Evolutionary conservation across 225 moss, liverwort and hornwort genomes (phyloP).

Genomic region (Pseudoscleropodium purum): DNA sequence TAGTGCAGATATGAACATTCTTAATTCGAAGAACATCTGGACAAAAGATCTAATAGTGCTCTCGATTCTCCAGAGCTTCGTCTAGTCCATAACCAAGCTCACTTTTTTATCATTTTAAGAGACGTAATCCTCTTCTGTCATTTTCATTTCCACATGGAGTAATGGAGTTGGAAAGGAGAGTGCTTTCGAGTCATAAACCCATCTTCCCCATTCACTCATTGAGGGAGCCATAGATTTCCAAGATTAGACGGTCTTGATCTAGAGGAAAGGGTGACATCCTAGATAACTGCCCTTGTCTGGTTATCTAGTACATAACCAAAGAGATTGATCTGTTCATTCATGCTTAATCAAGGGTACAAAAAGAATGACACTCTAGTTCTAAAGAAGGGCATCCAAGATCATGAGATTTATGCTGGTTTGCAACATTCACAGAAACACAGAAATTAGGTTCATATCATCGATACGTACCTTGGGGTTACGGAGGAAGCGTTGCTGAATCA

Average conservation of each 20-base stretch:
- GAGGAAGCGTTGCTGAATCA: slow-evolving; percentile 24
- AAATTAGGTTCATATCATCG: neutral
- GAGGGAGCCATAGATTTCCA: neutral
- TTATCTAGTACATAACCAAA: neutral
- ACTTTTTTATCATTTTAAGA: neutral
- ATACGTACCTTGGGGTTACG: slow-evolving; percentile 11
- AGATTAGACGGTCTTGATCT: neutral
- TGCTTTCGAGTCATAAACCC: neutral
- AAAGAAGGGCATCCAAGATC: neutral
- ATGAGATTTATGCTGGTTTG: neutral
- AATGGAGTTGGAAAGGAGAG: neutral
- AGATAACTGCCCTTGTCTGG: neutral
- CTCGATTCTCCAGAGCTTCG: neutral
- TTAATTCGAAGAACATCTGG: neutral
- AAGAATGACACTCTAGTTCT: neutral
- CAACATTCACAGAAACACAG: neutral
- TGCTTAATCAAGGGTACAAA: neutral
- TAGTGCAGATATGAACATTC: neutral
- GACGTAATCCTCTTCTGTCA: neutral
- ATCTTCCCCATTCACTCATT: neutral
- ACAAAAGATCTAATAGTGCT: neutral
- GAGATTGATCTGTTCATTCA: neutral
- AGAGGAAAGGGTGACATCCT: neutral
- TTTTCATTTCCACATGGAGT: neutral
- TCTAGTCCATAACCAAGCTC: neutral